Evolutionary conservation across 179 eudicot species (phyloP), one percentile per base, ranked within the genome.

Genomic region (Pouteria campechiana): DNA sequence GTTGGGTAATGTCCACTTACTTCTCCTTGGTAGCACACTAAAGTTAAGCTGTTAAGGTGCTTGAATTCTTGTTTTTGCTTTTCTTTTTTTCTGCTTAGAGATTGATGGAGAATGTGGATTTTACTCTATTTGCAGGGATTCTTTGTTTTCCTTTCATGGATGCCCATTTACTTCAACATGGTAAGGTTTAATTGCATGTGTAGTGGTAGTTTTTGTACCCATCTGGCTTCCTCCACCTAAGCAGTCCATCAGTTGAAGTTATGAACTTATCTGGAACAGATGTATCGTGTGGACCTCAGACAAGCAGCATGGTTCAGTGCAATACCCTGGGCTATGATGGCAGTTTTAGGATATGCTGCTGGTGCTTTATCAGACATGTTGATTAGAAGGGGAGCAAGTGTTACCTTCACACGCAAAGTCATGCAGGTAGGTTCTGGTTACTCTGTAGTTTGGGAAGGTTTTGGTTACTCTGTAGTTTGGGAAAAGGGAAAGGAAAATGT

Each of bases 241-340:
- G n/a, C n/a, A n/a, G n/a, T n/a, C n/a, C n/a, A n/a, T n/a, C n/a
- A n/a, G n/a, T n/a, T n/a, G n/a, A n/a, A n/a, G n/a, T n/a, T 24
- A 6, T 3, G 5, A 27, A 8, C 39, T 41, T 27, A 12, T 41
- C 40, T 64, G 55, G 24, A 53, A 24, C 61, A 90, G 98, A 76
- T 90, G 41, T 82, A 82, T 62, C 75, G 65, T 58, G 94, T 90
- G 55, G 88, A 90, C 64, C 96, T 90, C 47, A 79, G 92, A 71
- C 88, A 77, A 64, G 98, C 98, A 51, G 98, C 98, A 48, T 90
- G 98, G 96, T 90, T 87, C 61, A 90, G 98, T 65, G 98, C 96
- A 61, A 85, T 82, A 60, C 98, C 98, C 0, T 90, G 98, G 98
- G 58, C 74, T 63, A 65, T 82, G 92, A 90, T 90, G 98, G 98